These are phyloP conservation scores for Capsicum chinense DNA, from an alignment of 257 asterid genomes.

Conservation along the genomic window DNA sequence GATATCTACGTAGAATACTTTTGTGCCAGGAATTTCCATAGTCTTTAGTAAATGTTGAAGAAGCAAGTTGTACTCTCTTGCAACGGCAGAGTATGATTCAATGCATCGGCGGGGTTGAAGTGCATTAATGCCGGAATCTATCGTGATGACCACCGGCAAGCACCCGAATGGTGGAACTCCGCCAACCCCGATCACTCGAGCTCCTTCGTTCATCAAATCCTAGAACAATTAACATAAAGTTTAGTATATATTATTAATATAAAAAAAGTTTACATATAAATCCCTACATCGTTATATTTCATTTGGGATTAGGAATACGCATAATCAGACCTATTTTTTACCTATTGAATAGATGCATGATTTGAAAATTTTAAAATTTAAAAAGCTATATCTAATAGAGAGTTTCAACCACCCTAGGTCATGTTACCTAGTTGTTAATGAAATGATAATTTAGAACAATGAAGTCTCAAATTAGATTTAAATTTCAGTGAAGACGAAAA, in stretches of 20 bases:
- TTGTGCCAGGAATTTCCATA: constrained; percentile 25
- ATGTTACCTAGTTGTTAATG: neutral
- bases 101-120: constrained; percentile 54
- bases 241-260: neutral
- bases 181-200: constrained; percentile 47
- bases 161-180: constrained; percentile 87
- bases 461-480: neutral
- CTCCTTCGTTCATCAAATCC: constrained; percentile 62
- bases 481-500: neutral
- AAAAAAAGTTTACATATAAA: neutral
- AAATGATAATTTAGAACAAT: neutral
- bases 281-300: no score
- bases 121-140: constrained; percentile 33
- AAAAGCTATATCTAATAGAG: neutral
- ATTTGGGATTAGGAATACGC: no score
- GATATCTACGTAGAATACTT: constrained; percentile 46
- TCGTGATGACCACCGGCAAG: constrained; percentile 63
- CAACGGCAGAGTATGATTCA: constrained; percentile 45
- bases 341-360: neutral
- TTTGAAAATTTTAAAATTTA: neutral
- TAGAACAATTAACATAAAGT: constrained; percentile 18
- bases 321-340: no score
- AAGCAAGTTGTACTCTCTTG: constrained; percentile 55
- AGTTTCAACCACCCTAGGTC: neutral
- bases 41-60: constrained; percentile 45